Percentiles rank a stretch among this genome's conserved stretches.
phyloP scores from a whole-genome alignment of 2,329 filamentous ascomycete species.

The Cladobotryum protrusum region DNA sequence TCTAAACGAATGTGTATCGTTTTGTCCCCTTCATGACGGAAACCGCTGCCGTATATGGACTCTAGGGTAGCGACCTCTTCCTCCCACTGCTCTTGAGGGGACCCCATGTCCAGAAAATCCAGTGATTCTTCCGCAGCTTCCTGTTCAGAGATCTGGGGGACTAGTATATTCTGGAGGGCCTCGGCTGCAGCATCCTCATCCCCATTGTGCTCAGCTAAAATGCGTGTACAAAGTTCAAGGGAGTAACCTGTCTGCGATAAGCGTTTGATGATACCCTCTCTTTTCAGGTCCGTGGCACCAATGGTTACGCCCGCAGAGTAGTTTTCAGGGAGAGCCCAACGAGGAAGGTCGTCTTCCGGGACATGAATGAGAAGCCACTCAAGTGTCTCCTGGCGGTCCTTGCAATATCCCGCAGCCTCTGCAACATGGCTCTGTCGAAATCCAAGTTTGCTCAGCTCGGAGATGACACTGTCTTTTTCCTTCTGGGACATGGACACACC shows the following conservation, averaged over 20 bases:
- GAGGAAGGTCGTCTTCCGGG: conserved; percentile 90
- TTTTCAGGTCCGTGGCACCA: conserved; percentile 71
- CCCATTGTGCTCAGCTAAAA: conserved; percentile 62
- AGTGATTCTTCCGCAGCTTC: conserved; percentile 18
- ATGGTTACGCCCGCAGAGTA: conserved; percentile 89
- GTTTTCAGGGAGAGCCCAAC: conserved; percentile 84
- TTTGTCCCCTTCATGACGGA: conserved; percentile 51
- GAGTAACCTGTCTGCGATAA: conserved; percentile 81
- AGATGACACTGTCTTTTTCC: conserved; percentile 56
- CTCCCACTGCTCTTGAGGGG: conserved; percentile 64
- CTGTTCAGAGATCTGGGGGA: conserved; percentile 15
- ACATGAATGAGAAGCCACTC: conserved; percentile 97
- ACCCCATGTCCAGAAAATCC: conserved; percentile 42
- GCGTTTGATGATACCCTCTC: conserved; percentile 76
- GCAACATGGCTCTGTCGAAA: conserved; percentile 87
- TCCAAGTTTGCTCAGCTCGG: conserved; percentile 69
- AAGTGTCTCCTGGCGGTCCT: conserved; percentile 83
- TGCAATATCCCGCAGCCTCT: conserved; percentile 81
- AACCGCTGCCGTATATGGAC: conserved; percentile 77
- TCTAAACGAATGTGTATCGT: conserved; percentile 66
- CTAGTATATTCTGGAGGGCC: conserved; percentile 57
- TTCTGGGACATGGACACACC: conserved; percentile 55
- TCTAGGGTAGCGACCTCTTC: conserved; percentile 81
- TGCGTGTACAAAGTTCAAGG: conserved; percentile 71
- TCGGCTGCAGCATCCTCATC: conserved; percentile 76